Conservation (phyloP, 768 basidiomycete species). For the Amanita pallidorosea region DNA sequence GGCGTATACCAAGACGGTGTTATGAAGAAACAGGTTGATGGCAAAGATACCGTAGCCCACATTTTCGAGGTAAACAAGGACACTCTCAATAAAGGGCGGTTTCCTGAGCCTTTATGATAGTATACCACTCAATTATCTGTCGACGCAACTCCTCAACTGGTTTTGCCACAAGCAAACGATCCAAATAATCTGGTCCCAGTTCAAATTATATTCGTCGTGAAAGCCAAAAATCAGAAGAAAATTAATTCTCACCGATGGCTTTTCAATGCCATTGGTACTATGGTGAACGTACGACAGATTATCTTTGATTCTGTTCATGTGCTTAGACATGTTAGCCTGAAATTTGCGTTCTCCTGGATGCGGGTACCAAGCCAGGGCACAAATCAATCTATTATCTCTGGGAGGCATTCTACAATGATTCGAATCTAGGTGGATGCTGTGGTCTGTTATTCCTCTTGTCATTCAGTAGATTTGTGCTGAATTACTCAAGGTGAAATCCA, state of each 20-base stretch:
- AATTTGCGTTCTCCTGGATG: conserved; percentile 86
- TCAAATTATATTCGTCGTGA: conserved; percentile 83
- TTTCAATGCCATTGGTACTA: conserved; percentile 86
- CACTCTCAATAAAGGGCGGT: background rate
- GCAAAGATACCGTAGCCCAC: conserved; percentile 84
- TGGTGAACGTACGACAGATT: conserved; percentile 47
- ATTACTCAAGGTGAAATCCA: conserved; percentile 59
- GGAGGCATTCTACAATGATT: conserved; percentile 82
- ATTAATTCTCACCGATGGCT: conserved; percentile 95
- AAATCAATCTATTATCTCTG: conserved; percentile 94
- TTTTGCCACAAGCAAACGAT: conserved; percentile 83
- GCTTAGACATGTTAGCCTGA: conserved; percentile 51
- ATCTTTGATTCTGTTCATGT: background rate
- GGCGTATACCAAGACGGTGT: conserved; percentile 93
- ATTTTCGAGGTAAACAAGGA: conserved; percentile 71
- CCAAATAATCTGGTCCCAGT: conserved; percentile 90
- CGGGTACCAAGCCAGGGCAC: conserved; percentile 93
- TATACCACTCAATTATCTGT: conserved; percentile 96
- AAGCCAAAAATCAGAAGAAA: conserved; percentile 94
- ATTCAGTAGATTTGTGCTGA: conserved; percentile 1
- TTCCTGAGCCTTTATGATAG: conserved; percentile 26
- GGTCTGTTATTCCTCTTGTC: conserved; percentile 26
- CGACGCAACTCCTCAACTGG: conserved; percentile 81
- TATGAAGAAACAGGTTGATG: conserved; percentile 88
- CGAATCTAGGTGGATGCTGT: conserved; percentile 77